Percentiles rank a stretch among this genome's conserved stretches.
Evolutionary conservation across 805 yeast species (phyloP).

Genomic region (Ogataea glucozyma): DNA sequence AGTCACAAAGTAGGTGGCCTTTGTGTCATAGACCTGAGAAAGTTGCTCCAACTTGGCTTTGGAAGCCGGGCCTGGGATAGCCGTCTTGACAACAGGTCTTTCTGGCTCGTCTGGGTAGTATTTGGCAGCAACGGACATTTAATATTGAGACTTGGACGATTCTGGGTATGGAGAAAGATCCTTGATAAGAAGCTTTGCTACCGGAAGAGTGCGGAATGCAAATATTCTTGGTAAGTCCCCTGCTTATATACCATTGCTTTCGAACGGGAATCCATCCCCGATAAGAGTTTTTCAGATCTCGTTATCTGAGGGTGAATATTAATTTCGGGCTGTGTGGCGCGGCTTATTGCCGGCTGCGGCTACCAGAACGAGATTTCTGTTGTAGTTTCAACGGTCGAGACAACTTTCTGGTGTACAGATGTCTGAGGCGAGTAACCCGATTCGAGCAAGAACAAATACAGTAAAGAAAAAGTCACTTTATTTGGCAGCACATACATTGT

Average conservation of each 20-base stretch:
- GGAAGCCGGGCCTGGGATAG: conserved; percentile 51
- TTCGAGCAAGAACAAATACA: not conserved
- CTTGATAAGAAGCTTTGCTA: no score
- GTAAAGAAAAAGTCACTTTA: not conserved
- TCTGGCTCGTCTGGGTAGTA: conserved; percentile 51
- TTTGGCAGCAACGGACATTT: conserved; percentile 29
- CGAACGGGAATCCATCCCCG: conserved; percentile 11
- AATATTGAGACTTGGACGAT: not conserved
- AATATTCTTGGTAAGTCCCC: not conserved
- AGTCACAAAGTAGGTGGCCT: conserved; percentile 63
- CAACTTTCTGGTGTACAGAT: not conserved
- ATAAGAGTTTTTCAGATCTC: not conserved
- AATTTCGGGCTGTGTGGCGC: no score
- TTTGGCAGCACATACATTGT: no score
- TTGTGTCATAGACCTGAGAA: conserved; percentile 54
- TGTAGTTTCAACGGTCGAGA: no score
- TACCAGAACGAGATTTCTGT: no score
- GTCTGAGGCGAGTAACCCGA: not conserved
- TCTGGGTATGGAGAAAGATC: not conserved
- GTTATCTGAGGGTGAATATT: not conserved
- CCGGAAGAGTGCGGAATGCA: no score
- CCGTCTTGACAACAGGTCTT: conserved; percentile 45
- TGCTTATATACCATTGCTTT: not conserved
- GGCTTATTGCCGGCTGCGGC: no score
- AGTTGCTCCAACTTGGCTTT: conserved; percentile 40